Evolutionary conservation across 2,329 filamentous ascomycete genomes (phyloP).

Genomic region (Penicillium griseofulvum): DNA sequence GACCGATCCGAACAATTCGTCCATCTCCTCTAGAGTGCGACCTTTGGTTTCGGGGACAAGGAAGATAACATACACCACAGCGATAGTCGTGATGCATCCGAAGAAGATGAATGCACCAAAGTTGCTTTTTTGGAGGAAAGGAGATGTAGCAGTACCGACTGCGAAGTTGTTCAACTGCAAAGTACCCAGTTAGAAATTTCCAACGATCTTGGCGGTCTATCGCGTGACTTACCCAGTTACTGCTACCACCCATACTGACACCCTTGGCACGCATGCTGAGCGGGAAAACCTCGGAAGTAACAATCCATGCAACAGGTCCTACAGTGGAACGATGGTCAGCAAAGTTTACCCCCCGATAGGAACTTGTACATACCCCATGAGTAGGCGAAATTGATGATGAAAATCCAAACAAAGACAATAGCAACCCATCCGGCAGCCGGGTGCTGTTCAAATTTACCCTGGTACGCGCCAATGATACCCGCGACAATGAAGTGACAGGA

Average conservation of each 20-base stretch:
- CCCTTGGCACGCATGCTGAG: constrained; percentile 64
- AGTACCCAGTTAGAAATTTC: constrained; percentile 1
- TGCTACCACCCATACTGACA: constrained; percentile 31
- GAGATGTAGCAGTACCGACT: constrained; percentile 67
- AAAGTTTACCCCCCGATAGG: not conserved
- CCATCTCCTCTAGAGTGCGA: constrained; percentile 41
- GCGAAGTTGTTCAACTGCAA: constrained; percentile 57
- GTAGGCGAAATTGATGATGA: constrained; percentile 72
- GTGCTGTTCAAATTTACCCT: constrained; percentile 58
- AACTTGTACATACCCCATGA: constrained; percentile 52
- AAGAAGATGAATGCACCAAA: constrained; percentile 74
- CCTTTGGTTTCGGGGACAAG: constrained; percentile 38
- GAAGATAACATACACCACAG: constrained; percentile 28
- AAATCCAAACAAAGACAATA: constrained; percentile 62
- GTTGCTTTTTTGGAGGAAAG: constrained; percentile 61
- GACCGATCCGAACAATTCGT: constrained; percentile 38
- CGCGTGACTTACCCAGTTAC: constrained; percentile 34
- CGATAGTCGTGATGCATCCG: constrained; percentile 45
- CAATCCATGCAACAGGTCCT: constrained; percentile 67
- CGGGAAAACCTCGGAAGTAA: constrained; percentile 72
- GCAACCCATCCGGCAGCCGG: constrained; percentile 67
- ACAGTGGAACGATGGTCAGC: not conserved
- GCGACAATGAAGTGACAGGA: constrained; percentile 70
- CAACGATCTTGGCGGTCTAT: not conserved
- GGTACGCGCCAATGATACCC: constrained; percentile 63